These are phyloP conservation scores for Beta lomatogona DNA, from an alignment of 179 eudicot genomes.

Conservation along the genomic window DNA sequence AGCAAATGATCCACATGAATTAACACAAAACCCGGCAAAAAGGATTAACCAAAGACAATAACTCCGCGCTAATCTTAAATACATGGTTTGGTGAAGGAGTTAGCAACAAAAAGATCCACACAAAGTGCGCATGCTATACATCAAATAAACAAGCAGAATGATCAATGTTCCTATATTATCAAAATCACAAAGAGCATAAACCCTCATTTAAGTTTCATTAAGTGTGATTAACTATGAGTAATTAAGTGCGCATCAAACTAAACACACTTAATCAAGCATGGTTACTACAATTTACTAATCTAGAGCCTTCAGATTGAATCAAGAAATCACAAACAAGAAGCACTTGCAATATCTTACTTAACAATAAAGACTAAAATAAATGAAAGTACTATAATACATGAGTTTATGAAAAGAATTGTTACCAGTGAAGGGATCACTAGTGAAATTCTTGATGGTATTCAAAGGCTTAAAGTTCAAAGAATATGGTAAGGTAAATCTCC, in stretches of 20 bases:
- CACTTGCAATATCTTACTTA: not conserved
- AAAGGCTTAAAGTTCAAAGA: no score
- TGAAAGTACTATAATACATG: not conserved
- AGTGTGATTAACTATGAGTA: no score
- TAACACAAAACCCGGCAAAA: not conserved
- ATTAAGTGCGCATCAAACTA: no score
- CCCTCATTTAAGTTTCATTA: no score
- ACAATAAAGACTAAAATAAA: not conserved
- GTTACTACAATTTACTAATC: no score
- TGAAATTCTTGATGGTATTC: conserved; percentile 23
- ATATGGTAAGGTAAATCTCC: no score
- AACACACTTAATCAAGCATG: no score
- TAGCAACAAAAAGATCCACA: not conserved
- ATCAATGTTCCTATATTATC: no score
- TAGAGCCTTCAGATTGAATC: not conserved
- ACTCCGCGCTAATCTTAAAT: not conserved
- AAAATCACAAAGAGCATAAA: no score
- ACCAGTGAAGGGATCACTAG: conserved; percentile 64
- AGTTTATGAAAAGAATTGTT: conserved; percentile 16
- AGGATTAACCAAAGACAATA: not conserved
- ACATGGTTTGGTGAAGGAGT: not conserved
- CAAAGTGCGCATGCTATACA: not conserved
- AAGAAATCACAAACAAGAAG: conserved; percentile 5
- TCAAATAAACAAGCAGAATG: not conserved
- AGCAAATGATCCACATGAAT: not conserved